Conservation (phyloP, 371 early-diverging fungal species). For the Chytridium lagenaria region DNA sequence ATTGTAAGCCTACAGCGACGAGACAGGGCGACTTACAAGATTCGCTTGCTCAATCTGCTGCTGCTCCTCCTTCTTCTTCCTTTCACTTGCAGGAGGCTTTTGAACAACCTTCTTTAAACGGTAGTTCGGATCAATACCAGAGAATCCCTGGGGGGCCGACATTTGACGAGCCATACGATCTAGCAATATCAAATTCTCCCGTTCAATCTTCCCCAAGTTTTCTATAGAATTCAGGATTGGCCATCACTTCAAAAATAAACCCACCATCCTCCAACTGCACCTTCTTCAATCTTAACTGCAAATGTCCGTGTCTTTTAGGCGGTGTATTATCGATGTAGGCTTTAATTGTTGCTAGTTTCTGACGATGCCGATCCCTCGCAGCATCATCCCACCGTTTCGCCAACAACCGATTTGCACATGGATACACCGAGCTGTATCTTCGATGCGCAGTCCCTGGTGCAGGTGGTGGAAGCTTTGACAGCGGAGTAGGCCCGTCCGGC, state of each 20-base stretch:
- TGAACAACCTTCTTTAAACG: constrained; percentile 26
- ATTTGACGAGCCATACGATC: constrained; percentile 51
- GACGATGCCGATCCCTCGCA: constrained; percentile 39
- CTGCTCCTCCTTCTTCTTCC: constrained; percentile 27
- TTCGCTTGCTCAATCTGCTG: constrained; percentile 43
- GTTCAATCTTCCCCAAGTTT: constrained; percentile 40
- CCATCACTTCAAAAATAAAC: not conserved
- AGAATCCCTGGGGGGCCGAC: constrained; percentile 39
- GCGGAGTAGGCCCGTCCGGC: not conserved
- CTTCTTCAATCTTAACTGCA: constrained; percentile 46
- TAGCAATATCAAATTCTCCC: constrained; percentile 49
- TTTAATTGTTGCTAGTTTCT: constrained; percentile 47
- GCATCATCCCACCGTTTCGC: constrained; percentile 56
- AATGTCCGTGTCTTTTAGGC: constrained; percentile 45
- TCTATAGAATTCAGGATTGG: constrained; percentile 41
- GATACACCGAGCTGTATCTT: constrained; percentile 44
- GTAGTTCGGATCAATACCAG: constrained; percentile 37
- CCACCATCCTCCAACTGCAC: constrained; percentile 47
- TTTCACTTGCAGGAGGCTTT: constrained; percentile 32
- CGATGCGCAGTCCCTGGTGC: constrained; percentile 36
- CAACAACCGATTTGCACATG: constrained; percentile 47
- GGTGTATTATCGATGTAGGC: constrained; percentile 49
- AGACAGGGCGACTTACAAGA: constrained; percentile 19
- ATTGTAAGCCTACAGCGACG: not conserved
- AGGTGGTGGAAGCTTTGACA: constrained; percentile 34